Percentiles rank a stretch among this genome's conserved stretches.
Evolutionary conservation across 208 protist species (phyloP).

Genomic region (Leptomonas pyrrhocoris): DNA sequence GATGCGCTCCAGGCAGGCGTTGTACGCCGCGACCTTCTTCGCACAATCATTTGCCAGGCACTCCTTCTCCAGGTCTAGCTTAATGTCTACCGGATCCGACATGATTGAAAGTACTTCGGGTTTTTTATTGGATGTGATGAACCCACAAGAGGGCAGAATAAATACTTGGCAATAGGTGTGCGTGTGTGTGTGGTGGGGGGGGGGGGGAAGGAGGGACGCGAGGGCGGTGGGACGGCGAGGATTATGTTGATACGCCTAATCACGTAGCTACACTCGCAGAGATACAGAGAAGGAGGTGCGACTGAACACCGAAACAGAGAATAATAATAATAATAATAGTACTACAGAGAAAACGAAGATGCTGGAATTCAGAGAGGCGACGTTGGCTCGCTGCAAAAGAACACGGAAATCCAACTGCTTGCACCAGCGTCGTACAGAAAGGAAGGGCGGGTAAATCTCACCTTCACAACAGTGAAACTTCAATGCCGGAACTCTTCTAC

Average conservation of each 20-base stretch:
- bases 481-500: too few relatives aligned
- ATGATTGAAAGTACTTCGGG: conserved; percentile 26
- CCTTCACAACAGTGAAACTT: too few relatives aligned
- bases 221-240: too few relatives aligned
- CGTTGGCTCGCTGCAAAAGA: too few relatives aligned
- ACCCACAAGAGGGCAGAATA: background rate
- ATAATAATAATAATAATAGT: background rate
- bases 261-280: too few relatives aligned
- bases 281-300: background rate
- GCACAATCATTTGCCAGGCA: conserved; percentile 67
- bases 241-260: too few relatives aligned
- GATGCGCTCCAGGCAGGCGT: conserved; percentile 80
- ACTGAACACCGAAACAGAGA: background rate
- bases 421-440: too few relatives aligned
- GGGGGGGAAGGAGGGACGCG: too few relatives aligned
- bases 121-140: background rate
- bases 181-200: background rate
- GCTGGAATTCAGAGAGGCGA: background rate
- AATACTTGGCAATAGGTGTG: background rate
- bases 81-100: conserved; percentile 75
- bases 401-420: too few relatives aligned
- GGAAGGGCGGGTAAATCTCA: too few relatives aligned
- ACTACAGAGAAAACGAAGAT: background rate
- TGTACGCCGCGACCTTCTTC: conserved; percentile 68
- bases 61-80: conserved; percentile 75